These are phyloP conservation scores for Malus asiatica DNA, from an alignment of 306 rosid species.

Conservation along the genomic window DNA sequence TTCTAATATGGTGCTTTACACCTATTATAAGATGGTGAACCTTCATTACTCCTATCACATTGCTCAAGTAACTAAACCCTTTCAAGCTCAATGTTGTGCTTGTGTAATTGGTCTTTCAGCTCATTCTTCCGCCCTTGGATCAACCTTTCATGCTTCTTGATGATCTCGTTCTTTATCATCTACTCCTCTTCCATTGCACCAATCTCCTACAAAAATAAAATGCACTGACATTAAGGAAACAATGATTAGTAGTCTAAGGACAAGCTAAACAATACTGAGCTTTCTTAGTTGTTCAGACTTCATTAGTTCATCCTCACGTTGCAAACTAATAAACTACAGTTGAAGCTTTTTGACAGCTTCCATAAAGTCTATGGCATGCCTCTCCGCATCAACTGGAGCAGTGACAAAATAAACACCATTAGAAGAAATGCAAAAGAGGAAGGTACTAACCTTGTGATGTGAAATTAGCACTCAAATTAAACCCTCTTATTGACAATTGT, in stretches of 20 bases:
- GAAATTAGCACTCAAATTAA: too few species aligned
- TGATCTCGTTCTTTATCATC: slow-evolving; percentile 43
- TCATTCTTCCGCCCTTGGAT: slow-evolving; percentile 75
- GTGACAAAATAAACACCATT: background rate
- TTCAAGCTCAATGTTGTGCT: slow-evolving; percentile 58
- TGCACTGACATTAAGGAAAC: too few species aligned
- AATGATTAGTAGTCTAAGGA: too few species aligned
- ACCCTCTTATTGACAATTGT: too few species aligned
- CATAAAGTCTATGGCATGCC: slow-evolving; percentile 83
- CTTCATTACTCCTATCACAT: background rate
- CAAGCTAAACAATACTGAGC: too few species aligned
- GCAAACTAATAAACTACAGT: slow-evolving; percentile 61
- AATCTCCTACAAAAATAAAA: slow-evolving; percentile 49
- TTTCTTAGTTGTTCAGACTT: background rate
- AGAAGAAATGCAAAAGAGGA: too few species aligned
- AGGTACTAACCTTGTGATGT: too few species aligned
- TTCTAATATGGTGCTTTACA: too few species aligned
- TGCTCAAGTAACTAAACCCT: slow-evolving; percentile 46
- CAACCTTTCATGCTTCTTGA: slow-evolving; percentile 60
- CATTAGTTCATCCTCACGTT: slow-evolving; percentile 69
- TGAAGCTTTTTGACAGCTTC: slow-evolving; percentile 98
- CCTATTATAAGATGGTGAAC: too few species aligned
- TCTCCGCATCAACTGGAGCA: slow-evolving; percentile 36
- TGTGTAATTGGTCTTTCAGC: slow-evolving; percentile 58
- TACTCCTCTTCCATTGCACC: slow-evolving; percentile 75